phyloP scores from a whole-genome alignment of 179 eudicot genomes.

The Silene coronaria region DNA sequence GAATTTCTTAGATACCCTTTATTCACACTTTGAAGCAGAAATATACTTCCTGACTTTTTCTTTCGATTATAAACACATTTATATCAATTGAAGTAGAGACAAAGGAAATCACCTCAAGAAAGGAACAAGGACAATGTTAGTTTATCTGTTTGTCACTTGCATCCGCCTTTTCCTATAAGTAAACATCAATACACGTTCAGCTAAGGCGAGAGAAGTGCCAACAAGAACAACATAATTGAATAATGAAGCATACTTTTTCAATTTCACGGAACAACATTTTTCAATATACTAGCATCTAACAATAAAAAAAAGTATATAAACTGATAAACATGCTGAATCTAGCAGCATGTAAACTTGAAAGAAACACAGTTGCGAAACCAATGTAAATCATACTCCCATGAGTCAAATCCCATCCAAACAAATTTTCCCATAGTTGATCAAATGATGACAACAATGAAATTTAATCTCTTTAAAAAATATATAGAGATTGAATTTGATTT shows the following conservation, averaged over 20 bases:
- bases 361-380: too few relatives aligned
- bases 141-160: conserved; percentile 60
- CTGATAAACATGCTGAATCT: too few relatives aligned
- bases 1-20: not conserved
- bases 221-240: conserved; percentile 1
- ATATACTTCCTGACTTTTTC: not conserved
- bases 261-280: conserved; percentile 76
- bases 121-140: conserved; percentile 90
- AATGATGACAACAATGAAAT: too few relatives aligned
- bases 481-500: too few relatives aligned
- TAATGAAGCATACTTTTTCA: conserved; percentile 48
- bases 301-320: too few relatives aligned
- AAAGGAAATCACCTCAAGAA: conserved; percentile 71
- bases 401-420: too few relatives aligned
- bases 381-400: too few relatives aligned
- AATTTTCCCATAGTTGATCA: too few relatives aligned
- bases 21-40: not conserved
- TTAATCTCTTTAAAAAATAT: too few relatives aligned
- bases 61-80: not conserved
- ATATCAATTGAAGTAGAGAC: not conserved
- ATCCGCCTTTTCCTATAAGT: conserved; percentile 49
- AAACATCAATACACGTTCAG: conserved; percentile 2
- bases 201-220: too few relatives aligned
- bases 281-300: too few relatives aligned
- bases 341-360: too few relatives aligned